Base-by-base conservation (phyloP, 495 filamentous ascomycete species). In the Cryomyces antarcticus region DNA sequence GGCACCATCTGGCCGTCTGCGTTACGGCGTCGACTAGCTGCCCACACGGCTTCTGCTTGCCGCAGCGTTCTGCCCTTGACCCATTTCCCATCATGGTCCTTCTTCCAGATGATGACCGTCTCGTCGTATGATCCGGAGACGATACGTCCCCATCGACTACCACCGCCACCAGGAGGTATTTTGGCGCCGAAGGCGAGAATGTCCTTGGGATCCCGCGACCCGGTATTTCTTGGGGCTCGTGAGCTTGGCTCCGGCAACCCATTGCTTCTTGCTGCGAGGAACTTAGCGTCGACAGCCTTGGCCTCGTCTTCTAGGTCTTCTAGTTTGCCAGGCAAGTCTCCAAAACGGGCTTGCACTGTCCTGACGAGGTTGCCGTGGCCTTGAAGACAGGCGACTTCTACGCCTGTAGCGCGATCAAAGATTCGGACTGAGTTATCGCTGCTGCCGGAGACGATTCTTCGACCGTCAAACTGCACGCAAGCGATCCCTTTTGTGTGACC, bases 71-170 rank as follows among this genome's bases (percentile, higher is more conserved):
- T 77, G 12, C 73, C 72, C 42, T 71, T 69, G 30, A 72, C 71
- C 88, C 89, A 97, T 30, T 73, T 67, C 49, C 82, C 86, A 49
- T 92, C 73, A 27, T 68, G 68, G 44, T 87, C 80, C 39, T 82
- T 77, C 46, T 79, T 78, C 89, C 89, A 97, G 40, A 97, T 82
- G 48, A 94, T 80, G 45, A 97, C 82, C 33, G 74, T 82, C 61
- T 94, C 84, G 50, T 97, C 89, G 51, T 97, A 97, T 5, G 83
- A 93, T 24, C 89, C 89, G 10, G 83, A 92, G 13, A 97, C 82
- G 45, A 97, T 96, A 12, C 85, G 72, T 27, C 76, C 78, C 68
- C 88, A 88, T 47, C 67, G 67, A 53, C 83, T 82, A 11, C 86
- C 85, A 17, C 86, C 86, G 11, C 86, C 86, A 28, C 85, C 86